A percentile compares a stretch with the other conserved stretches of the same genome.
phyloP scores from a whole-genome alignment of 1,139 yeast species.

The Meyerozyma sp. region DNA sequence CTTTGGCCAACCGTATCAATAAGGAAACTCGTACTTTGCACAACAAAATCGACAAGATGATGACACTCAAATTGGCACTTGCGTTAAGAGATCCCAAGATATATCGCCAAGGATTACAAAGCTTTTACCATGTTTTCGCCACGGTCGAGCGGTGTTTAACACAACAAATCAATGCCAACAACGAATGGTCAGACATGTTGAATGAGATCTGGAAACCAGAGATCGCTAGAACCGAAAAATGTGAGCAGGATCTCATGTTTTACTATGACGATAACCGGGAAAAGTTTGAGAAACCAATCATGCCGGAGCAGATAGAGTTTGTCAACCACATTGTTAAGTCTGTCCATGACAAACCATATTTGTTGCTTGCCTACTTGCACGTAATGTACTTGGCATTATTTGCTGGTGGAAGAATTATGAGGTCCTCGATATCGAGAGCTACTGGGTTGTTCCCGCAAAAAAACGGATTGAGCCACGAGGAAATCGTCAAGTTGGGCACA shows the following conservation, averaged over 20 bases:
- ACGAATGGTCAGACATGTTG: conserved; percentile 40
- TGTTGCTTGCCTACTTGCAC: conserved; percentile 78
- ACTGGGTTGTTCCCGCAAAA: conserved; percentile 73
- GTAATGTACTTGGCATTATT: conserved; percentile 81
- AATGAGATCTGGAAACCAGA: conserved; percentile 65
- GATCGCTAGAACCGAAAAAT: conserved; percentile 54
- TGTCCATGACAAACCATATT: conserved; percentile 59
- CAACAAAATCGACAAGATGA: conserved; percentile 62
- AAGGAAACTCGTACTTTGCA: conserved; percentile 60
- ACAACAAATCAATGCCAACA: conserved; percentile 39
- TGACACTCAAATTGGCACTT: conserved; percentile 65
- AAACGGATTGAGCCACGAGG: conserved; percentile 57
- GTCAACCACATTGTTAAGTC: conserved; percentile 52
- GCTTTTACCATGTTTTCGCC: conserved; percentile 70
- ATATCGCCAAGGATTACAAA: conserved; percentile 76
- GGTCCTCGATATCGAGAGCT: conserved; percentile 60
- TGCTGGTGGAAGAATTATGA: conserved; percentile 79
- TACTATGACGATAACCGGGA: conserved; percentile 53
- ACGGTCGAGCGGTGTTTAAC: conserved; percentile 57
- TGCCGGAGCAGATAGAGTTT: conserved; percentile 59
- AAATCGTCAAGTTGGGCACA: conserved; percentile 57
- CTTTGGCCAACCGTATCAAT: conserved; percentile 77
- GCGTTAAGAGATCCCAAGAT: conserved; percentile 73
- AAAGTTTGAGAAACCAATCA: conserved; percentile 52
- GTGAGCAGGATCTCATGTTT: conserved; percentile 61